Evolutionary conservation across 1,139 yeast species (phyloP).

Genomic region (Scheffersomyces stambukii): DNA sequence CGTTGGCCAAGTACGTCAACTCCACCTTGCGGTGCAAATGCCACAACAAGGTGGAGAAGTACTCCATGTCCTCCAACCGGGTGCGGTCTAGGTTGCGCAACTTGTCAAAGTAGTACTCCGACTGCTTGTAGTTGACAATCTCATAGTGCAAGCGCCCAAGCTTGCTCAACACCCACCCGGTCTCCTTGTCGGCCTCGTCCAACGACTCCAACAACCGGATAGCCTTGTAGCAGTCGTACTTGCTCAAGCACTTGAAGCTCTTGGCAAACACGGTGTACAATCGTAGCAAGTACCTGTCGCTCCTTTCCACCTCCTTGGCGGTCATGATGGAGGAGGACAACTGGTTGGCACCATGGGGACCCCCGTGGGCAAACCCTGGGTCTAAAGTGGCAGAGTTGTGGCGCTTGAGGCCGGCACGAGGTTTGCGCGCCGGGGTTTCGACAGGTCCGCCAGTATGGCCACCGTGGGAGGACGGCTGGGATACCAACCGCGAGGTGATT

Average conservation of each 20-base stretch:
- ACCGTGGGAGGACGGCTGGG: constrained; percentile 33
- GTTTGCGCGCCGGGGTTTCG: no score
- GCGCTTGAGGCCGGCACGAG: constrained; percentile 27
- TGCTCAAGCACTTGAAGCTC: constrained; percentile 59
- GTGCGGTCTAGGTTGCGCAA: constrained; percentile 72
- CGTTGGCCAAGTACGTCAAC: constrained; percentile 77
- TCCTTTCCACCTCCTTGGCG: constrained; percentile 31
- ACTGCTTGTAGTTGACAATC: constrained; percentile 77
- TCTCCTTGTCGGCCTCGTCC: constrained; percentile 59
- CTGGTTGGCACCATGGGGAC: constrained; percentile 5
- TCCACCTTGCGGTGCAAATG: constrained; percentile 84
- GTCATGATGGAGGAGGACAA: constrained; percentile 10
- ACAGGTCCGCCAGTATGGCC: neutral
- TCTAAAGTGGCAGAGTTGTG: constrained; percentile 21
- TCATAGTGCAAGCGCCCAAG: constrained; percentile 84
- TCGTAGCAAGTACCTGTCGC: constrained; percentile 44
- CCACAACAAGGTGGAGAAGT: constrained; percentile 88
- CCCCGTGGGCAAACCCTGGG: constrained; percentile 6
- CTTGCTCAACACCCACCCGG: constrained; percentile 85
- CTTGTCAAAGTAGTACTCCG: constrained; percentile 59
- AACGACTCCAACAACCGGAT: constrained; percentile 62
- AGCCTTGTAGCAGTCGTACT: constrained; percentile 79
- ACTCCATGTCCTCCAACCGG: constrained; percentile 87
- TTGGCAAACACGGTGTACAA: constrained; percentile 62
- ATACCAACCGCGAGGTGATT: constrained; percentile 51